A percentile compares a stretch with the other conserved stretches of the same genome.
Evolutionary conservation across 495 filamentous ascomycete species (phyloP).

Genomic region (Talaromyces ruber): DNA sequence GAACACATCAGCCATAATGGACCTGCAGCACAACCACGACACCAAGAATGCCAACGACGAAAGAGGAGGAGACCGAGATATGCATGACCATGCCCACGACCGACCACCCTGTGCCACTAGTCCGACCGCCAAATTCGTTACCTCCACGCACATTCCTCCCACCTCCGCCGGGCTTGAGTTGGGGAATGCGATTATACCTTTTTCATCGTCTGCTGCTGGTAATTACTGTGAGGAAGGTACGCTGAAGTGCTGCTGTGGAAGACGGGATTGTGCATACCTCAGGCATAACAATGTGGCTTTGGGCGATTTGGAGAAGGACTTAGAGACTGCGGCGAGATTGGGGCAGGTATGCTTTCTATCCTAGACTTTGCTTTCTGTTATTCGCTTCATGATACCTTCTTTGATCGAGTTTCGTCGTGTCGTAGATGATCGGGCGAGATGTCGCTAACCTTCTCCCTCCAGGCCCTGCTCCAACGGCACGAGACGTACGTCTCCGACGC

Average conservation of each 20-base stretch:
- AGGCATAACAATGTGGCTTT: constrained; percentile 71
- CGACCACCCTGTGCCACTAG: neutral
- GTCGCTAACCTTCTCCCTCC: constrained; percentile 63
- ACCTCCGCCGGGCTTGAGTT: neutral
- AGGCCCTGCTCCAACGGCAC: constrained; percentile 87
- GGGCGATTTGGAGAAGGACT: constrained; percentile 75
- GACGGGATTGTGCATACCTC: constrained; percentile 67
- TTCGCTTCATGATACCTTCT: constrained; percentile 5
- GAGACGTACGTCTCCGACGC: constrained; percentile 88
- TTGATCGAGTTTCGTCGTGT: neutral
- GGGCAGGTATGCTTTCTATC: constrained; percentile 62
- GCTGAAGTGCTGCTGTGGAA: constrained; percentile 75
- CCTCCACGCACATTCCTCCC: neutral
- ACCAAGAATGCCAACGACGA: neutral
- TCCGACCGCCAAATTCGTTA: neutral
- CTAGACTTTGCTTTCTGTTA: constrained; percentile 6
- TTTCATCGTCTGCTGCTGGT: neutral
- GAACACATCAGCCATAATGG: neutral
- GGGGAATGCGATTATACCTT: constrained; percentile 1
- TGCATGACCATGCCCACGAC: neutral
- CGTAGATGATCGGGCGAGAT: neutral
- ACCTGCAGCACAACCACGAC: neutral
- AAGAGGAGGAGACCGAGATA: neutral
- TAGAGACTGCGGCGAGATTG: constrained; percentile 72
- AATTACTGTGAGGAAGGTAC: neutral